Evolutionary conservation across 2,329 filamentous ascomycete genomes (phyloP).

Genomic region (Colletotrichum agaves): DNA sequence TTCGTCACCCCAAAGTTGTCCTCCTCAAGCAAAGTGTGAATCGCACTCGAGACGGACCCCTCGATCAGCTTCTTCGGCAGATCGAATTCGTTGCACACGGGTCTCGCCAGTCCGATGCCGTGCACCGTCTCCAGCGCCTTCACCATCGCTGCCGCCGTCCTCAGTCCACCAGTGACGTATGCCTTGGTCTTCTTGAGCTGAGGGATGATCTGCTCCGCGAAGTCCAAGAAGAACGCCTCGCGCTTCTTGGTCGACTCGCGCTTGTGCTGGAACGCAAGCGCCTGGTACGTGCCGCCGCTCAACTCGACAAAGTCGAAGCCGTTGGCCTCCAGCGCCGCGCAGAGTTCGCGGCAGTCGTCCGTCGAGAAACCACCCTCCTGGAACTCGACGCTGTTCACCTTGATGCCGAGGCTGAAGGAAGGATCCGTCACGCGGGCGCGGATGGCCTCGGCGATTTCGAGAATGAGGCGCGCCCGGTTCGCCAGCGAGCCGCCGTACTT

Average conservation of each 20-base stretch:
- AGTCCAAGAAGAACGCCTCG: constrained; percentile 70
- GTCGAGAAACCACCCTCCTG: constrained; percentile 63
- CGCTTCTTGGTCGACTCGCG: constrained; percentile 65
- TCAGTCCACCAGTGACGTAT: constrained; percentile 69
- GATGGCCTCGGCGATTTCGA: constrained; percentile 56
- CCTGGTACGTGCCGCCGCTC: constrained; percentile 69
- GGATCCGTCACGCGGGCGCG: constrained; percentile 43
- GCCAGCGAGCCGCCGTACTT: constrained; percentile 57
- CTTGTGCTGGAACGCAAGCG: constrained; percentile 60
- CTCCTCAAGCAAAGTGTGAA: constrained; percentile 59
- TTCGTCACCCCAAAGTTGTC: constrained; percentile 58
- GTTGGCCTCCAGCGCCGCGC: constrained; percentile 57
- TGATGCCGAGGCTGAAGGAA: constrained; percentile 63
- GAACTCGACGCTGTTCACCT: constrained; percentile 69
- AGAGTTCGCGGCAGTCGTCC: constrained; percentile 61
- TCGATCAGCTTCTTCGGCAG: constrained; percentile 44
- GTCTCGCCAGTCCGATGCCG: constrained; percentile 66
- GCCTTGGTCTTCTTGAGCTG: constrained; percentile 60
- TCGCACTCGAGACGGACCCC: constrained; percentile 57
- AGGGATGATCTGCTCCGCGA: constrained; percentile 63
- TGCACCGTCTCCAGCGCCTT: constrained; percentile 66
- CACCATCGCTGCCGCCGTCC: constrained; percentile 66
- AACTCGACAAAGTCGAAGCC: constrained; percentile 69
- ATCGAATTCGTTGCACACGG: constrained; percentile 47
- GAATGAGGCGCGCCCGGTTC: constrained; percentile 58